Evolutionary conservation across 2,329 filamentous ascomycete genomes (phyloP).

Genomic region (Pseudocercospora cruenta): DNA sequence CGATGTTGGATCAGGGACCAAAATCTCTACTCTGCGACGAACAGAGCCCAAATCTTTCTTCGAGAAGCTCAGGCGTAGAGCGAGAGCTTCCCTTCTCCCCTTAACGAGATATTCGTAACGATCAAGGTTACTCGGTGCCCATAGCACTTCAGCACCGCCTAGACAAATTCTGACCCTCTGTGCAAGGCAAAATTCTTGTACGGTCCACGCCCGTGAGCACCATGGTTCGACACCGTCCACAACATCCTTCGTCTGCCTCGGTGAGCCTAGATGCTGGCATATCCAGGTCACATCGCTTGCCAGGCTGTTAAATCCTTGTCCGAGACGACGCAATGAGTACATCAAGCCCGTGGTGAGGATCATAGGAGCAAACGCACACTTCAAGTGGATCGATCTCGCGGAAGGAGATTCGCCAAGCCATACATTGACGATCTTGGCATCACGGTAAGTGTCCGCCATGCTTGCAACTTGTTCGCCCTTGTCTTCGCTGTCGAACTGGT

Average conservation of each 20-base stretch:
- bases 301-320: too few relatives aligned
- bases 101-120: too few relatives aligned
- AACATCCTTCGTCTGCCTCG: not conserved
- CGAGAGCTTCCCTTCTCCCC: too few relatives aligned
- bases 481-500: not conserved
- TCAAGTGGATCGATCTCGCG: not conserved
- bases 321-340: too few relatives aligned
- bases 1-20: too few relatives aligned
- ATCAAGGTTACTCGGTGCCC: too few relatives aligned
- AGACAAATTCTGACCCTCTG: not conserved
- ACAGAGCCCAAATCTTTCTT: too few relatives aligned
- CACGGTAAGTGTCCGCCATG: not conserved
- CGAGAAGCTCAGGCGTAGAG: too few relatives aligned
- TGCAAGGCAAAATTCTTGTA: not conserved
- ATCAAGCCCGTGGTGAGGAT: too few relatives aligned
- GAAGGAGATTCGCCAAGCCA: not conserved
- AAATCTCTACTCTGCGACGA: too few relatives aligned
- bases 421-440: not conserved
- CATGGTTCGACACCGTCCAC: not conserved
- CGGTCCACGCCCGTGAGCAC: not conserved
- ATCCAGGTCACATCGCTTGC: not conserved
- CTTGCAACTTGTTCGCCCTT: not conserved
- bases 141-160: too few relatives aligned
- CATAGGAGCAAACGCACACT: not conserved
- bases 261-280: too few relatives aligned